Base-by-base conservation (phyloP, 192 early-diverging fungal genomes). In the Obelidium mucronatum region DNA sequence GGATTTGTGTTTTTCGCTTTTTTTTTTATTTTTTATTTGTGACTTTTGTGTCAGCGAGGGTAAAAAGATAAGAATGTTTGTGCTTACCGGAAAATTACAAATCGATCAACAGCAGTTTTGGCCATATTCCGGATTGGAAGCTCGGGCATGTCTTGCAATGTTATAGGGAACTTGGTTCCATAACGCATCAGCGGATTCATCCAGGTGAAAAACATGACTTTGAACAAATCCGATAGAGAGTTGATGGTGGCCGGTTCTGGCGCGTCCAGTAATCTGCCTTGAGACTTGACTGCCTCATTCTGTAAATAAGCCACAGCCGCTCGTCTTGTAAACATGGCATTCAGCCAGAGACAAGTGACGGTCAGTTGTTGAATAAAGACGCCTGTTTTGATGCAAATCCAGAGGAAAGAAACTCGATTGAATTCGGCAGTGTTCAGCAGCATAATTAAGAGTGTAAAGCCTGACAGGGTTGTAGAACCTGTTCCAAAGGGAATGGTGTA, bases 151-250 rank as follows among this genome's bases (percentile, higher is more conserved):
- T 89, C 86, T 5, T 61, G 72, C 11, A 79, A 39, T 1, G 65
- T 77, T 5, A 88, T 70, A 2, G 77, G 71, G 0, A 54, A 3
- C 2, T 34, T 15, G 52, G 73, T 70, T 2, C 87, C 87, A 40
- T 79, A 52, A 13, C 69, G 40, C 61, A 89, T 82, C n/a, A 89
- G 51, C 2, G 79, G 74, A 69, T 73, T 76, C 44, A 85, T 42
- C 87, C 87, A 89, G 8, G 75, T 59, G 68, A 87, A 89, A 30
- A 80, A 78, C 26, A 84, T 15, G 17, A 77, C 67, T 5, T 73
- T 63, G 74, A 89, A 79, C 40, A 61, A 4, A 26, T 54, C 36
- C 22, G 66, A 48, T 13, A 51, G 42, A 30, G 66, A 24, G 37
- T 6, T 15, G 8, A 68, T 51, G 13, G 40, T 8, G 30, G 15